Conservation (phyloP, 2,329 filamentous ascomycete genomes). For the Fragosphaeria purpurea region DNA sequence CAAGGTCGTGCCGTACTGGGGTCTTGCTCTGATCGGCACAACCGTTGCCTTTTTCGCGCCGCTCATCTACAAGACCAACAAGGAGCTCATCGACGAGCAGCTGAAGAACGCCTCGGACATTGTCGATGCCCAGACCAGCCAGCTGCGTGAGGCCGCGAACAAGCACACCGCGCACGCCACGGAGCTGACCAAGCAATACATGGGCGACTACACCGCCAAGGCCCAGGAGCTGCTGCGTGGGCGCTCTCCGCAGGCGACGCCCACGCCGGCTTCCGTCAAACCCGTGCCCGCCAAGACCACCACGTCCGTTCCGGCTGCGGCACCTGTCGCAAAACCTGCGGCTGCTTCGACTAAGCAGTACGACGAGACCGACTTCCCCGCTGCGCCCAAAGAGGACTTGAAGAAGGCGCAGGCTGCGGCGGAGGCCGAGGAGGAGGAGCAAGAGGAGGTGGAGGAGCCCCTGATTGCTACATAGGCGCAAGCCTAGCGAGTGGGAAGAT, state of each 20-base stretch:
- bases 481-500: too few relatives aligned
- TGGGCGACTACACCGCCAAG: constrained; percentile 58
- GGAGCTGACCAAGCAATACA: constrained; percentile 55
- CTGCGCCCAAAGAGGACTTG: constrained; percentile 36
- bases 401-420: constrained; percentile 20
- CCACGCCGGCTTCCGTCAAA: too few relatives aligned
- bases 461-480: constrained; percentile 11
- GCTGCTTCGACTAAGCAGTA: constrained; percentile 17
- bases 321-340: constrained; percentile 15
- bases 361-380: constrained; percentile 40
- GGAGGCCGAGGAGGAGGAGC: constrained; percentile 21
- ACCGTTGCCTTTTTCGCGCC: constrained; percentile 52
- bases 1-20: constrained; percentile 63
- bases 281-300: too few relatives aligned
- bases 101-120: constrained; percentile 47
- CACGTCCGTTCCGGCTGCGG: constrained; percentile 31
- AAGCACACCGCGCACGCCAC: constrained; percentile 56
- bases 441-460: constrained; percentile 20
- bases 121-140: constrained; percentile 51
- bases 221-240: constrained; percentile 53
- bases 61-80: constrained; percentile 55
- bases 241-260: constrained; percentile 13
- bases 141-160: constrained; percentile 50
- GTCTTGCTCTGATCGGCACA: constrained; percentile 50
- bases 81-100: constrained; percentile 58